Conservation (phyloP, 202 grass and related monocot genomes). For the Carex arenaria region DNA sequence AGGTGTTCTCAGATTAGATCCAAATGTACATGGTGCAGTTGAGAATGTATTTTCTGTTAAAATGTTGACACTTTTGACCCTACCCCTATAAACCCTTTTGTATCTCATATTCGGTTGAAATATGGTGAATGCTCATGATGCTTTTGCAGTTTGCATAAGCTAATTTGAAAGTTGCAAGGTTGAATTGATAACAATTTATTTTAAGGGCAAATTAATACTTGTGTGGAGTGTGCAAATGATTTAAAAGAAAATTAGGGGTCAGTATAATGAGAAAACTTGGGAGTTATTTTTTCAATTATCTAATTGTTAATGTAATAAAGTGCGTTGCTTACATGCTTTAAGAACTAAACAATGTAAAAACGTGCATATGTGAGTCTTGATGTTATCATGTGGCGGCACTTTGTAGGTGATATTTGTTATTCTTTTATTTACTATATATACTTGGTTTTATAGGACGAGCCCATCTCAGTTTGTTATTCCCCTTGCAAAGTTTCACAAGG, state of each 20-base stretch:
- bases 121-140: not conserved
- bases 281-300: not conserved
- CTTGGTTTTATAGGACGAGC: slow-evolving; percentile 53
- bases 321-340: not conserved
- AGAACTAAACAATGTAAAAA: not conserved
- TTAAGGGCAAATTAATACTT: not conserved
- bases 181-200: not conserved
- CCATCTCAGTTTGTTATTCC: slow-evolving; percentile 88
- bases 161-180: not conserved
- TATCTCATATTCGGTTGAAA: not conserved
- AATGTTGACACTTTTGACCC: not conserved
- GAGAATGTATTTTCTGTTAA: not conserved
- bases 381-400: not conserved
- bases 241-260: not conserved
- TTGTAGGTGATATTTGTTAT: not conserved
- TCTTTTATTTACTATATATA: not conserved
- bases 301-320: not conserved
- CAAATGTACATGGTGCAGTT: not conserved
- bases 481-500: slow-evolving; percentile 70
- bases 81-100: not conserved
- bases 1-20: not conserved
- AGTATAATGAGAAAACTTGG: not conserved
- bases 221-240: not conserved
- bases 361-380: not conserved
- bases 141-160: not conserved